These are phyloP conservation scores for Septoria linicola DNA, from an alignment of 2,329 filamentous ascomycete genomes.

Conservation along the genomic window DNA sequence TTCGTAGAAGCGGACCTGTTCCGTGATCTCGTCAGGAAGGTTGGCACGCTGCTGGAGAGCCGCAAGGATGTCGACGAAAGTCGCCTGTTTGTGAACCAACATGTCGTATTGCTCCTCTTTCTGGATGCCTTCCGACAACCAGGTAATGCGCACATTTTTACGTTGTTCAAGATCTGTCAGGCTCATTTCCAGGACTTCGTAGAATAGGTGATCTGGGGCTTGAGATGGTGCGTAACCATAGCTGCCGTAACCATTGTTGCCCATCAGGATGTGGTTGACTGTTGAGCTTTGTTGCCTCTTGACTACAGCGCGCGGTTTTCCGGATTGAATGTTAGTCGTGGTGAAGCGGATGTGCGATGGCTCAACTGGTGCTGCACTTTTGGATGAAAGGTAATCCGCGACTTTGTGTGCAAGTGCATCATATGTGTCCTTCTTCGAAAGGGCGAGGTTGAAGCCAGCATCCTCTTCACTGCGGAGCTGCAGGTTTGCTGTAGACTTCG, in stretches of 20 bases:
- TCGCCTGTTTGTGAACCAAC: slow-evolving; percentile 83
- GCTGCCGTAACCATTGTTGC: slow-evolving; percentile 64
- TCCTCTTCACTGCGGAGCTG: slow-evolving; percentile 49
- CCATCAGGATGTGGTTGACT: slow-evolving; percentile 73
- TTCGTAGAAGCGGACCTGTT: slow-evolving; percentile 78
- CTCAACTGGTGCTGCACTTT: slow-evolving; percentile 55
- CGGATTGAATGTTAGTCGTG: slow-evolving; percentile 73
- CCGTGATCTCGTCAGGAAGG: slow-evolving; percentile 71
- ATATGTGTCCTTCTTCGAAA: slow-evolving; percentile 88
- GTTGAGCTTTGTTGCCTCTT: slow-evolving; percentile 70
- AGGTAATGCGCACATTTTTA: slow-evolving; percentile 78
- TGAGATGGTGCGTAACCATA: slow-evolving; percentile 65
- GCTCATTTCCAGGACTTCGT: slow-evolving; percentile 92
- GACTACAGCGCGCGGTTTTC: slow-evolving; percentile 74
- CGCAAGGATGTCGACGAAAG: slow-evolving; percentile 72
- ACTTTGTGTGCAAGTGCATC: slow-evolving; percentile 83
- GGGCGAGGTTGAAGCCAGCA: slow-evolving; percentile 68
- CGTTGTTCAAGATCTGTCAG: slow-evolving; percentile 90
- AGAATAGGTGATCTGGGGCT: slow-evolving; percentile 71
- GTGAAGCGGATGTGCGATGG: slow-evolving; percentile 89
- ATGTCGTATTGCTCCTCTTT: slow-evolving; percentile 87
- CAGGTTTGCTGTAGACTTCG: slow-evolving; percentile 50
- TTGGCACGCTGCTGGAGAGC: slow-evolving; percentile 77
- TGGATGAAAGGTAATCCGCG: slow-evolving; percentile 63
- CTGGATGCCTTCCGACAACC: slow-evolving; percentile 83